These are phyloP conservation scores for Corymbia calophylla DNA, from an alignment of 441 rosid genomes.

Conservation along the genomic window DNA sequence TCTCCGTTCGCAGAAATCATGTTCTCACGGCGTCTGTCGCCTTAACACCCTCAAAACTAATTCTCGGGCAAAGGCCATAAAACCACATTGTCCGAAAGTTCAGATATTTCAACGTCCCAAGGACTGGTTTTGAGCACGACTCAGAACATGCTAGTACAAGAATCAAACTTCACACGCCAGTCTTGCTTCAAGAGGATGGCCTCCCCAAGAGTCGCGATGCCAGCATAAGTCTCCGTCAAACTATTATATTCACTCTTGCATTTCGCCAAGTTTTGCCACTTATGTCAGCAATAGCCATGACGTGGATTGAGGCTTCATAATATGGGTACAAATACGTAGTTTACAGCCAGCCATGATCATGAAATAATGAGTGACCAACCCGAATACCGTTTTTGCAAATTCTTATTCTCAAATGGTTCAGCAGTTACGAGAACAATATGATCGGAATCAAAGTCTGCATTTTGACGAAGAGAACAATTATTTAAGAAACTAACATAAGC, in stretches of 20 bases:
- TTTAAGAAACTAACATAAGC: background rate
- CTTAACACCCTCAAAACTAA: background rate
- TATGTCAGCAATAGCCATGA: background rate
- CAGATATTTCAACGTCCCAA: background rate
- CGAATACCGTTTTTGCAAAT: background rate
- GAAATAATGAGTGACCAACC: background rate
- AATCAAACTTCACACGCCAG: background rate
- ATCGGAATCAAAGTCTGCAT: background rate
- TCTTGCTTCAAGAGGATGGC: background rate
- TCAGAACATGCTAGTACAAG: background rate
- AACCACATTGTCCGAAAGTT: background rate
- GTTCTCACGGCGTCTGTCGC: background rate
- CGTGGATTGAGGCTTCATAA: background rate
- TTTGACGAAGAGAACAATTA: background rate
- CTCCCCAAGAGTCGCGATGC: background rate
- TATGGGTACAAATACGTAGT: background rate
- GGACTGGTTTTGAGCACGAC: background rate
- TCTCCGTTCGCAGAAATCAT: background rate
- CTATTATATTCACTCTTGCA: background rate
- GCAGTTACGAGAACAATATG: background rate
- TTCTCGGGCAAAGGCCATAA: background rate
- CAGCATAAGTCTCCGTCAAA: accelerated
- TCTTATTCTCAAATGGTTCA: background rate
- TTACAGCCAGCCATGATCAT: background rate
- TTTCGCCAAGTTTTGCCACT: background rate